Conservation (phyloP, 257 asterid species). For the Catharanthus roseus region DNA sequence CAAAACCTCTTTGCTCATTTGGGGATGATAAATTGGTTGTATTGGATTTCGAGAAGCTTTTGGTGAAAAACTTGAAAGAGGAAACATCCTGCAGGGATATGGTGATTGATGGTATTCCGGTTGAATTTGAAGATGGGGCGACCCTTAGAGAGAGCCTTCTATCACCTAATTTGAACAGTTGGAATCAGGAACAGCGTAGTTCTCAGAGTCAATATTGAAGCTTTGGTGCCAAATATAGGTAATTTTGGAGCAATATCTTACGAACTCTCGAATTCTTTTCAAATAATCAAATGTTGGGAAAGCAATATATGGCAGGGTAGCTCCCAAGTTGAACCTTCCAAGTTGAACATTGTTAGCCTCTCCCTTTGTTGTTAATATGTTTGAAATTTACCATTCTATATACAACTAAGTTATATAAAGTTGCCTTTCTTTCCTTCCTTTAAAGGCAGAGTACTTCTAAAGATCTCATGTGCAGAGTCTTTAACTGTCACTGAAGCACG, state of each 20-base stretch:
- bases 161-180: constrained; percentile 15
- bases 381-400: not conserved
- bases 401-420: too few relatives aligned
- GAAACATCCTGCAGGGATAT: constrained; percentile 17
- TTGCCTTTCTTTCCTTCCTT: not conserved
- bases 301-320: not conserved
- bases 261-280: not conserved
- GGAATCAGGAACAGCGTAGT: not conserved
- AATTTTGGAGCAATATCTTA: not conserved
- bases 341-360: not conserved
- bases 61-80: constrained; percentile 12
- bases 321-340: not conserved
- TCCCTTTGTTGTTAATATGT: not conserved
- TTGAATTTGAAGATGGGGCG: constrained; percentile 16
- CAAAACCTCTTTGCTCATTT: constrained; percentile 18
- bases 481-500: not conserved
- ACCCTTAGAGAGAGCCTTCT: constrained; percentile 32
- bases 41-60: constrained; percentile 20
- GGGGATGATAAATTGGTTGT: constrained; percentile 27
- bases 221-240: not conserved
- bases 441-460: not conserved
- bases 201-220: not conserved
- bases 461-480: not conserved
- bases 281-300: not conserved
- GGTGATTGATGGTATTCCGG: constrained; percentile 23